These are phyloP conservation scores for Cladophialophora yegresii DNA, from an alignment of 2,329 filamentous ascomycete species.

Conservation along the genomic window DNA sequence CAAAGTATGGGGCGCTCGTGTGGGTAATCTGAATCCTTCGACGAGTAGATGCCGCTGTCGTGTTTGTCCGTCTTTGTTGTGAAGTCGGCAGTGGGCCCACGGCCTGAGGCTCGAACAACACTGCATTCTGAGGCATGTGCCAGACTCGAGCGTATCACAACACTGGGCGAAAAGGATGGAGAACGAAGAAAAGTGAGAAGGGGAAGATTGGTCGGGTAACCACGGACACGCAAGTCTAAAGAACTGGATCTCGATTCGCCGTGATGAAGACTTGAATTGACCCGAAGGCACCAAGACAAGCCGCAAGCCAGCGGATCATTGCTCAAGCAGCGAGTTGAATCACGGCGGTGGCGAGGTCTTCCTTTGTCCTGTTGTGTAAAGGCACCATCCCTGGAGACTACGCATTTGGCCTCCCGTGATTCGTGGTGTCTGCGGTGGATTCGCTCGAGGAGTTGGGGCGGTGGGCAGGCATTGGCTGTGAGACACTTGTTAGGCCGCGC, in stretches of 20 bases:
- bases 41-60: constrained; percentile 8
- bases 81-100: background rate
- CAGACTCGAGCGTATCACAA: constrained; percentile 23
- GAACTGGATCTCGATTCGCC: constrained; percentile 27
- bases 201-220: constrained; percentile 20
- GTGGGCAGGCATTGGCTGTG: constrained; percentile 23
- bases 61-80: constrained; percentile 5
- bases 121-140: constrained; percentile 23
- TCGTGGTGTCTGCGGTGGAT: constrained; percentile 23
- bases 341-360: constrained; percentile 22
- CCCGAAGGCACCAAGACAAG: background rate
- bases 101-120: constrained; percentile 2
- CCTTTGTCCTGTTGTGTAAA: constrained; percentile 6
- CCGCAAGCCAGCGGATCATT: constrained; percentile 3
- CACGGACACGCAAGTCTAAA: constrained; percentile 6
- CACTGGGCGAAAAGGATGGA: constrained; percentile 16
- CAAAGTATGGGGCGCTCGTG: constrained; percentile 15
- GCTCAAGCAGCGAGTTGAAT: constrained; percentile 7
- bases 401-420: constrained; percentile 26
- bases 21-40: constrained; percentile 20
- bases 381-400: constrained; percentile 14
- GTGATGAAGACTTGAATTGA: constrained; percentile 4
- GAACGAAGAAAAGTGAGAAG: constrained; percentile 1
- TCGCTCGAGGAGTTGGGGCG: constrained; percentile 17
- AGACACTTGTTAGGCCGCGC: constrained; percentile 22